Evolutionary conservation across 2,329 filamentous ascomycete genomes (phyloP).

Genomic region (Fusarium albosuccineum): DNA sequence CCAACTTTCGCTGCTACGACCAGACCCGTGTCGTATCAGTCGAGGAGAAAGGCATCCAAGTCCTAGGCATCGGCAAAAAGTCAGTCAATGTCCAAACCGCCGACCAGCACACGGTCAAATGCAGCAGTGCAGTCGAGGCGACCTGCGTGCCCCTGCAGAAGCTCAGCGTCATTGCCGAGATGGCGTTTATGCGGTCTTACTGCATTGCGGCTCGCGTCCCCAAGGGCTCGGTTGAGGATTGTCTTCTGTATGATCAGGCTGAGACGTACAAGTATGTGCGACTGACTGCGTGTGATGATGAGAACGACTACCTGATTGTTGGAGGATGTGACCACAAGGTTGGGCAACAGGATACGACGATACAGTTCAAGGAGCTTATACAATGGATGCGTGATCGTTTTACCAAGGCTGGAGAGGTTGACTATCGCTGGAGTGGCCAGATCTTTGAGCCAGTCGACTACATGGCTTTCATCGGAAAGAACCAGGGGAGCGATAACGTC

Average conservation of each 20-base stretch:
- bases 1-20: conserved; percentile 66
- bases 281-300: conserved; percentile 64
- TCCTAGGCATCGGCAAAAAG: conserved; percentile 48
- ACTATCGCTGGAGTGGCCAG: conserved; percentile 71
- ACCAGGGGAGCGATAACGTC: conserved; percentile 63
- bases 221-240: conserved; percentile 64
- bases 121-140: conserved; percentile 64
- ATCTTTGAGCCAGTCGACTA: conserved; percentile 67
- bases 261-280: conserved; percentile 69
- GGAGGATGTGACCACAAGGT: conserved; percentile 71
- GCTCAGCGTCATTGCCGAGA: conserved; percentile 63
- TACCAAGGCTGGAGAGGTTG: conserved; percentile 60
- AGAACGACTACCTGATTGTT: conserved; percentile 67
- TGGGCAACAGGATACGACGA: conserved; percentile 61
- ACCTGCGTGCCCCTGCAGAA: conserved; percentile 69
- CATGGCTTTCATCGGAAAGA: conserved; percentile 68
- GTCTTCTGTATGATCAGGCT: conserved; percentile 67
- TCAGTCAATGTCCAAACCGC: conserved; percentile 61
- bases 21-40: conserved; percentile 62
- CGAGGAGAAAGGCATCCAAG: conserved; percentile 58
- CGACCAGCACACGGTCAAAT: conserved; percentile 60
- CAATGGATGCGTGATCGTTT: conserved; percentile 67
- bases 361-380: conserved; percentile 65
- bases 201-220: conserved; percentile 68
- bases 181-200: conserved; percentile 68